phyloP scores from a whole-genome alignment of 805 yeast species.

The Debaryomyces castellii region DNA sequence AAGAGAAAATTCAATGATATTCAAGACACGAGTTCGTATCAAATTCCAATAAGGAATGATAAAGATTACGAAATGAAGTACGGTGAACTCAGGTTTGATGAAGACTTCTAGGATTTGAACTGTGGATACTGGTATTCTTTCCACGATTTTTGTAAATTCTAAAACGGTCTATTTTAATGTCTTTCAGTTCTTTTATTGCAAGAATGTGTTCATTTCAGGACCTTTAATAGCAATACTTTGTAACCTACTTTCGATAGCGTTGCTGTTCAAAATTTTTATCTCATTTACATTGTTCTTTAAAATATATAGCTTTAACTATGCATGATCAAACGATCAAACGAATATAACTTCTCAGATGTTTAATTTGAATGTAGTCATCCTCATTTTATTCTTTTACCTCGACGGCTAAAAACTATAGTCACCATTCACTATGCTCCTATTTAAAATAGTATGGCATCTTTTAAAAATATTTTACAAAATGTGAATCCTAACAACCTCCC shows the following conservation, averaged over 20 bases:
- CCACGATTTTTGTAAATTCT: no score
- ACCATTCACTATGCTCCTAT: no score
- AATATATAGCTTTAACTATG: neutral
- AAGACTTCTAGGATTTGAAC: conserved; percentile 39
- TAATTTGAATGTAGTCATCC: neutral
- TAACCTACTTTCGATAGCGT: no score
- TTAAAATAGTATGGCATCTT: no score
- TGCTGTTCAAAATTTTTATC: neutral
- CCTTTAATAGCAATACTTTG: no score
- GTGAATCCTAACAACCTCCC: no score
- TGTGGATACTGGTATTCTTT: neutral
- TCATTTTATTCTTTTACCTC: no score
- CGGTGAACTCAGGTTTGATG: conserved; percentile 47
- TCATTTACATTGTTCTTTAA: neutral
- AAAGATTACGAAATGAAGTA: conserved; percentile 29
- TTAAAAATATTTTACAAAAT: no score
- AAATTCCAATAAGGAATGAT: conserved; percentile 11
- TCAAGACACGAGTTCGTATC: conserved; percentile 6
- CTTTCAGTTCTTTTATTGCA: neutral
- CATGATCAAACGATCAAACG: neutral
- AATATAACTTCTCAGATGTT: no score
- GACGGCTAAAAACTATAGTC: no score
- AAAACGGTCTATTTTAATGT: neutral
- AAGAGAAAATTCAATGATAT: conserved; percentile 31
- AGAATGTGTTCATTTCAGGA: neutral